Base-by-base conservation (phyloP, 306 rosid genomes). In the Oxytropis ochrocephala region DNA sequence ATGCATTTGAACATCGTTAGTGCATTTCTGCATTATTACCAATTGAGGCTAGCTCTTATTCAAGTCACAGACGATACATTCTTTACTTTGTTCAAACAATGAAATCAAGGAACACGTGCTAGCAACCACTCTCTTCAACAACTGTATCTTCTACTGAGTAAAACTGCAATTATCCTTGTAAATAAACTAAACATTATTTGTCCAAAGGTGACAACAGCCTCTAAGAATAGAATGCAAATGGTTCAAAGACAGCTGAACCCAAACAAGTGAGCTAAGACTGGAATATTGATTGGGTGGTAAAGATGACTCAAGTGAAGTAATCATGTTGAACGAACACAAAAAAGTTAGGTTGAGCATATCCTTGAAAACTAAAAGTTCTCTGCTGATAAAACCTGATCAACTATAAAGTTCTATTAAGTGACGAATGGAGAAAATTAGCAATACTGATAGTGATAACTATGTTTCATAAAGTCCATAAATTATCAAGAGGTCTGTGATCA, bases 1-100 rank as follows among this genome's bases (percentile, higher is more conserved):
- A 44, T 52, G 64, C 74, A 75, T 63, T 64, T 54, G 9, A 53
- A 46, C 44, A 14, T 32, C 44, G 58, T 69, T 54, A 80, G 49
- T 58, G 66, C 60, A 52, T 53, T 49, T 71, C 41, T 54, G 69
- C 59, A 52, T 53, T 48, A 73, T n/a, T n/a, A n/a, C 47, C 56
- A 27, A 21, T 54, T 32, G 9, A 46, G 18, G 59, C 58, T 12
- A 30, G 46, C 67, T 57, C 47, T 43, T 52, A 29, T 79, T 41
- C 18, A 42, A 49, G 62, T 24, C 29, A 52, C 29, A 56, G 32
- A 32, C 21, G 39, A 59, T 11, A 8, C 47, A 44, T 42, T 53
- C 29, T n/a, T 13, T 5, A 6, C 5, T 55, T 51, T 56, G 32
- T 73, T 42, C 19, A 50, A 33, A 64, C 75, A 48, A 5, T 6